A percentile compares a stretch with the other conserved stretches of the same genome.
These are phyloP conservation scores for Butyriboletus loyo DNA, from an alignment of 768 basidiomycete genomes.

Conservation along the genomic window DNA sequence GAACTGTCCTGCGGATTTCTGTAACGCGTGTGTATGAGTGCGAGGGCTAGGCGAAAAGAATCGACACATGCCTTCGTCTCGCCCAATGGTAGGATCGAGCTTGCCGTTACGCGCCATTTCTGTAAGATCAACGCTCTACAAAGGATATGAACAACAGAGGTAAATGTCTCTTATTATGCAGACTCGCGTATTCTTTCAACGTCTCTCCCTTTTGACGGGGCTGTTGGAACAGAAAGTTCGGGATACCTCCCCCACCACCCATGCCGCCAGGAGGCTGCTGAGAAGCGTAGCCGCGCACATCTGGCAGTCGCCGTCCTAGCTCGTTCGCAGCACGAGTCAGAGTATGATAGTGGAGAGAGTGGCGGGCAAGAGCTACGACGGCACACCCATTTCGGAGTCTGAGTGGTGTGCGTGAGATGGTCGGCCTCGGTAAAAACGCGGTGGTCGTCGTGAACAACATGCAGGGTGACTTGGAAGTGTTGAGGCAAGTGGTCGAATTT, in stretches of 20 bases:
- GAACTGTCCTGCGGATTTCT: conserved; percentile 89
- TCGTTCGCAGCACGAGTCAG: background rate
- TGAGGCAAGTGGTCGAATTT: background rate
- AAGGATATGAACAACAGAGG: background rate
- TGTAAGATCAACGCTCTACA: conserved; percentile 78
- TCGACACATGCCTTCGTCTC: conserved; percentile 63
- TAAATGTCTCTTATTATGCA: conserved; percentile 10
- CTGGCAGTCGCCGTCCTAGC: background rate
- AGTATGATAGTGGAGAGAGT: background rate
- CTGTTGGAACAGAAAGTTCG: conserved; percentile 53
- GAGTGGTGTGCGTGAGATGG: conserved; percentile 15
- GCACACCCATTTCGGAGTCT: conserved; percentile 17
- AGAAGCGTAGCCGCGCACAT: conserved; percentile 44
- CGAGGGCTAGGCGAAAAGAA: background rate
- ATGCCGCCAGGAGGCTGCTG: conserved; percentile 42
- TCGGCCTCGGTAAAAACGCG: background rate
- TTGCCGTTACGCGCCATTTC: conserved; percentile 82
- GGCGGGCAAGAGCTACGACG: conserved; percentile 7
- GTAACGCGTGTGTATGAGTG: conserved; percentile 1
- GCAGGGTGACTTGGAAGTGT: background rate
- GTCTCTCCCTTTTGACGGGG: conserved; percentile 81
- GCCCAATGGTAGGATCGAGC: conserved; percentile 86
- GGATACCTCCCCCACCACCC: conserved; percentile 41
- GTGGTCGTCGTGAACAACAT: conserved; percentile 10
- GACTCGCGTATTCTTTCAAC: conserved; percentile 70